Evolutionary conservation across 2,329 filamentous ascomycete genomes (phyloP), one percentile per base, ranked within the genome.

Genomic region (Ophiostoma quercus): DNA sequence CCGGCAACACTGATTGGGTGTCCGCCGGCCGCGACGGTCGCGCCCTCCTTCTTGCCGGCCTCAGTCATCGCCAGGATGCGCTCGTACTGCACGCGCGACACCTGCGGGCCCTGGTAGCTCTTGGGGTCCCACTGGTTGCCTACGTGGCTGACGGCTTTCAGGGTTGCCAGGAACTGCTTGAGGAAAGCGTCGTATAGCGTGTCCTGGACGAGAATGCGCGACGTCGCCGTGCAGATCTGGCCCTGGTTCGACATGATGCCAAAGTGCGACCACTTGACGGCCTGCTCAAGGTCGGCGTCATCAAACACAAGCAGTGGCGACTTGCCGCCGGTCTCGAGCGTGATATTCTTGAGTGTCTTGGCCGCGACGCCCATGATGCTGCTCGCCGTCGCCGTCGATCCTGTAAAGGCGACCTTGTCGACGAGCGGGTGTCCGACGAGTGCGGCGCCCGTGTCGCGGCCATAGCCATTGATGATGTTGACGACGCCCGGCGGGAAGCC

Each of bases 401-500:
- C 90, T 0, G 90, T 92, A 74, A 92, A 92, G 0, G 90, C 88
- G 69, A 92, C 82, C 79, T 92, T 92, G 75, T 90, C 86, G 32
- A 92, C 84, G 57, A 84, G 82, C 8, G 84, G 79, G 76, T 93
- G 90, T 47, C 83, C 80, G 1, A 87, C 87, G 12, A 92, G 81
- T 0, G 89, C 87, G 6, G 87, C 84, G n/a, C 90, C 90, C 3
- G 88, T 87, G 57, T 86, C 85, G 32, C 82, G 81, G 16, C 90
- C 90, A 70, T 87, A 81, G 0, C 90, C 90, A 70, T 90, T 90
- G 68, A 92, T 75, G 68, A 92, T 83, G 77, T 92, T 92, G 73
- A 92, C 79, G 2, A 92, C 90, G 54, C 90, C 90, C 0, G 89
- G 85, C 4, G 90, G 90, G 77, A 92, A 92, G 0, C 90, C 90